Evolutionary conservation across 352 stramenopile genomes (phyloP), one percentile per base, ranked within the genome.

Genomic region (Phytopythium ostracodes): DNA sequence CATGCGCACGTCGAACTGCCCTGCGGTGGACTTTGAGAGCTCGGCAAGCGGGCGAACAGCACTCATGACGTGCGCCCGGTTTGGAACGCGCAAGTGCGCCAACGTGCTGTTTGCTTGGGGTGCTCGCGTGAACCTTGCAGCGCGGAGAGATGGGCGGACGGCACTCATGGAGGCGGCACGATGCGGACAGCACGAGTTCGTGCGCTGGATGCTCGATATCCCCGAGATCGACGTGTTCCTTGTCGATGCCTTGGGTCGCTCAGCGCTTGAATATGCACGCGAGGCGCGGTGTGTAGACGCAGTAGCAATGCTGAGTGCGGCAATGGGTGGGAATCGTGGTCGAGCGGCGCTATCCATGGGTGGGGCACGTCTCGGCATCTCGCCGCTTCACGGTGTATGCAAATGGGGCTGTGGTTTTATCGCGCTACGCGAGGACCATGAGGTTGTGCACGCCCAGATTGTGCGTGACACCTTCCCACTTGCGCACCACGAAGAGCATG

Each of bases 381-480:
- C 73, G 15, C 77, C 70, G 8, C 44, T 86, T 18, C 84, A 77
- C 31, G 72, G 76, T 0, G 71, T 88, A 0, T 91, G 81, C 47
- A 84, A 84, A 36, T 88, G 78, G 77, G 81, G 79, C 20, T 91
- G 81, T 24, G 77, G 81, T 7, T 79, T 88, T 57, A 76, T 91
- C 72, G 56, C 69, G 15, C 46, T 54, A 6, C 60, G 64, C 4
- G 62, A 78, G 2, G 72, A 53, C 17, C 68, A 84, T 50, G 29
- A 59, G 0, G 71, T 79, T 3, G 59, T 43, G n/a, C 22, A 70
- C 18, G 57, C 68, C 43, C 52, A 57, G 6, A 50, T 84, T 20
- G 14, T 81, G 1, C 62, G 72, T 25, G 60, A 73, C 33, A 76
- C 62, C 2, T 67, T 75, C 33, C 80, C 80, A 6, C 58, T 89